phyloP scores from a whole-genome alignment of 2,329 filamentous ascomycete genomes.

The Pseudocercospora pini-densiflorae region DNA sequence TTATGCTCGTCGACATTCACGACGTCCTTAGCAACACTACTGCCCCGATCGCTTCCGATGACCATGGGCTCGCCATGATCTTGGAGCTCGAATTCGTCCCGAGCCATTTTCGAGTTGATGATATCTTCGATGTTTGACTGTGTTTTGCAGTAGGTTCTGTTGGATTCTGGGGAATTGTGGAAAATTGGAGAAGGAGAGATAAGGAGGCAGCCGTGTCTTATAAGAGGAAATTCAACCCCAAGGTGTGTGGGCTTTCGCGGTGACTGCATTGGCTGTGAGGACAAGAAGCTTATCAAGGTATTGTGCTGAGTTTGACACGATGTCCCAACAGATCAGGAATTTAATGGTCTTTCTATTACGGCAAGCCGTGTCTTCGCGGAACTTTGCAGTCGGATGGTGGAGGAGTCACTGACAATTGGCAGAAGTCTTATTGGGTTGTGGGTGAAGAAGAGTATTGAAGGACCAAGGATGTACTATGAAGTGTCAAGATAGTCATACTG shows the following conservation, averaged over 20 bases:
- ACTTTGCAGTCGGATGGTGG: neutral
- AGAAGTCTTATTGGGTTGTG: neutral
- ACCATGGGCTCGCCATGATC: neutral
- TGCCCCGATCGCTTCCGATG: neutral
- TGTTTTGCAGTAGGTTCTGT: neutral
- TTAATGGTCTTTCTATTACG: neutral
- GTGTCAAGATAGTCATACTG: neutral
- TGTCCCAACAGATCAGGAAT: neutral
- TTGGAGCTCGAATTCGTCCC: neutral
- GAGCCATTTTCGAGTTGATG: neutral
- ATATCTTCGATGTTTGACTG: neutral
- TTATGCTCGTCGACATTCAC: neutral
- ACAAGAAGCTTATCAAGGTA: neutral
- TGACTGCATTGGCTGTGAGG: constrained; percentile 2
- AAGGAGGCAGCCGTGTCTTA: neutral
- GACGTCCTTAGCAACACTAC: neutral
- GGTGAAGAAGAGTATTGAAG: neutral
- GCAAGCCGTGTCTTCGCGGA: neutral
- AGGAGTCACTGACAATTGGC: neutral
- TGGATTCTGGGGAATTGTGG: neutral
- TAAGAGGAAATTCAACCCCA: neutral
- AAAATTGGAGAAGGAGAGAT: neutral
- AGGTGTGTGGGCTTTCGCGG: neutral
- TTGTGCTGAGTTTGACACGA: neutral
- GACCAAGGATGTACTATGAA: neutral